These are phyloP conservation scores for Xylaria sp. DNA, from an alignment of 2,329 filamentous ascomycete genomes.

Conservation along the genomic window DNA sequence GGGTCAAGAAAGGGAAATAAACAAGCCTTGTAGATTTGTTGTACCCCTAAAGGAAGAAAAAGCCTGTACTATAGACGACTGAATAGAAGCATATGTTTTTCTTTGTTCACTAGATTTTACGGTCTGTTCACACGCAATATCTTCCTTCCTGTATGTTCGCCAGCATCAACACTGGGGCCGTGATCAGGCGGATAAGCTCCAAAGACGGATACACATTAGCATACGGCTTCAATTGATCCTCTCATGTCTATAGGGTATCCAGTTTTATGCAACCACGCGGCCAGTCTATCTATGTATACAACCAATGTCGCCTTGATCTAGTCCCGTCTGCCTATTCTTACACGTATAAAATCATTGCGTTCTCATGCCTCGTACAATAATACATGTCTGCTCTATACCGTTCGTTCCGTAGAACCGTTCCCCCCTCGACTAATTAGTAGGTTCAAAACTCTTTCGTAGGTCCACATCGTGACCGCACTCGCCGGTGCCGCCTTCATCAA, in stretches of 20 bases:
- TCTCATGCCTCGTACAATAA: constrained; percentile 20
- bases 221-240: constrained; percentile 20
- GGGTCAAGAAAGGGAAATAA: constrained; percentile 91
- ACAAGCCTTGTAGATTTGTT: constrained; percentile 21
- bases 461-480: constrained; percentile 94
- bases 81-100: constrained; percentile 43
- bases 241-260: constrained; percentile 38
- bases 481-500: constrained; percentile 93
- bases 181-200: not conserved
- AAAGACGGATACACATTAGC: not conserved
- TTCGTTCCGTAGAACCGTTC: constrained; percentile 41
- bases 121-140: not conserved
- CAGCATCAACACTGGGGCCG: not conserved
- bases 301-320: not conserved
- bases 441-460: constrained; percentile 81
- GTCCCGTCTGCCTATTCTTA: constrained; percentile 1
- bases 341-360: not conserved
- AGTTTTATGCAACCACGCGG: constrained; percentile 12
- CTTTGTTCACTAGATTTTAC: constrained; percentile 19
- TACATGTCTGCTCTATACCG: constrained; percentile 21
- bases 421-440: constrained; percentile 59
- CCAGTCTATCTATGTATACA: constrained; percentile 22
- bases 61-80: constrained; percentile 45
- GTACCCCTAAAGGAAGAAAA: constrained; percentile 16
- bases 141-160: not conserved